Percentiles rank a stretch among this genome's conserved stretches.
Evolutionary conservation across 495 filamentous ascomycete genomes (phyloP).

Genomic region (Penicillium steckii): DNA sequence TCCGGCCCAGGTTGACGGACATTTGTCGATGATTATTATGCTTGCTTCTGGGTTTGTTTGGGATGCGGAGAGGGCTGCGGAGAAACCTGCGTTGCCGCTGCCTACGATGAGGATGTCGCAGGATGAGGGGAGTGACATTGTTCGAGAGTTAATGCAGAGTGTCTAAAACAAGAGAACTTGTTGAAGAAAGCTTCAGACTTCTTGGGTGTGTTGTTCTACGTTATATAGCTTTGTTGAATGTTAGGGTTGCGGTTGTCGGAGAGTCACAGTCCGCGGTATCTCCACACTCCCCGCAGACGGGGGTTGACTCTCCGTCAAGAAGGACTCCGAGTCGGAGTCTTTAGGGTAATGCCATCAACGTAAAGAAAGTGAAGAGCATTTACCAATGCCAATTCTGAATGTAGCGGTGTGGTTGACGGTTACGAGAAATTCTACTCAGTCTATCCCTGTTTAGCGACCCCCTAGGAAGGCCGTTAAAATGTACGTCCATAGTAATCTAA

Average conservation of each 20-base stretch:
- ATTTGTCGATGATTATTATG: slow-evolving; percentile 52
- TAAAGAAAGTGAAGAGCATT: too few species aligned
- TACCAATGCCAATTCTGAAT: too few species aligned
- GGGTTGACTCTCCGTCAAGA: slow-evolving; percentile 2
- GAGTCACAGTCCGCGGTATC: slow-evolving; percentile 1
- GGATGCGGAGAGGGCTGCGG: slow-evolving; percentile 49
- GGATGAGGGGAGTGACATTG: slow-evolving; percentile 19
- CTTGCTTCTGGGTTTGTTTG: slow-evolving; percentile 29
- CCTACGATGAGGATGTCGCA: slow-evolving; percentile 56
- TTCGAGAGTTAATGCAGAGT: too few species aligned
- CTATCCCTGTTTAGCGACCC: too few species aligned
- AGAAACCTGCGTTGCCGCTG: slow-evolving; percentile 60
- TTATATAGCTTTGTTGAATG: background rate
- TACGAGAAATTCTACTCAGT: too few species aligned
- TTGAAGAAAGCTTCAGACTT: too few species aligned
- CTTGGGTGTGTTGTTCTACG: too few species aligned
- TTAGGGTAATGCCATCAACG: too few species aligned
- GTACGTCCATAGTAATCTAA: too few species aligned
- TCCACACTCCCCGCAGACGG: slow-evolving; percentile 15
- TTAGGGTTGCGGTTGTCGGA: slow-evolving; percentile 4
- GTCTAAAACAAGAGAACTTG: too few species aligned
- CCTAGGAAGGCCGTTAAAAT: too few species aligned
- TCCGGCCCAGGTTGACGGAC: slow-evolving; percentile 43
- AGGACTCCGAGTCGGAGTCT: background rate
- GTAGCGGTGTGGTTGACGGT: too few species aligned